Conservation (phyloP, 1,284 basidiomycete species). For the Heterobasidion parviporum region DNA sequence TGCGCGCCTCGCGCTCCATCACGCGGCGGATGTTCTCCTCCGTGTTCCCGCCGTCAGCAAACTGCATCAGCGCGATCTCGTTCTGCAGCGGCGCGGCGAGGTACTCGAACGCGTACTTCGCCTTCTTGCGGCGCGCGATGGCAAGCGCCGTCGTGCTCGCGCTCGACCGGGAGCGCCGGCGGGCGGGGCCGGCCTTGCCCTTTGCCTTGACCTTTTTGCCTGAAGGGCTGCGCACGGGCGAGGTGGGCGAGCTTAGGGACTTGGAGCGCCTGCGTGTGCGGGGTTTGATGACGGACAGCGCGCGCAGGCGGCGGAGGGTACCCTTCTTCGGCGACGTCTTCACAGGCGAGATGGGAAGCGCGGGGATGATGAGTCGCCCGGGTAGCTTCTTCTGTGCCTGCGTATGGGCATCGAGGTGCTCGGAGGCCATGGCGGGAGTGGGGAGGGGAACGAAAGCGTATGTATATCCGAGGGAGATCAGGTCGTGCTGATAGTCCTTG, state of each 20-base stretch:
- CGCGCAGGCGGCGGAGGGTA: constrained; percentile 18
- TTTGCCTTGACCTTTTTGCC: neutral
- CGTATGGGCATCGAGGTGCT: constrained; percentile 17
- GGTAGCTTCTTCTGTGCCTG: constrained; percentile 18
- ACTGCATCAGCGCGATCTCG: constrained; percentile 60
- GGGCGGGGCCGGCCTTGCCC: neutral
- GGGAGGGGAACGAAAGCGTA: constrained; percentile 56
- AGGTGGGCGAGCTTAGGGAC: neutral
- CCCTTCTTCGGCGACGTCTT: constrained; percentile 1
- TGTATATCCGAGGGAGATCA: constrained; percentile 54
- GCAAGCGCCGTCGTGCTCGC: constrained; percentile 16
- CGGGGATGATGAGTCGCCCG: neutral
- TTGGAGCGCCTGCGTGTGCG: constrained; percentile 3
- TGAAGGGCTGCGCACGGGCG: neutral
- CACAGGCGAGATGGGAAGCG: neutral
- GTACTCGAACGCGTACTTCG: constrained; percentile 24
- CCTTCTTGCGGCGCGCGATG: constrained; percentile 37
- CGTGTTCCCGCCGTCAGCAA: constrained; percentile 49
- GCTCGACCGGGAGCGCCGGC: neutral
- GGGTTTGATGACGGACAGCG: neutral
- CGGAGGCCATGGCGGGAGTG: constrained; percentile 37
- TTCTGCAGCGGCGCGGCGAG: constrained; percentile 45
- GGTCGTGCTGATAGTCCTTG: constrained; percentile 40
- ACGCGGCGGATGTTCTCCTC: constrained; percentile 49
- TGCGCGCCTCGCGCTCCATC: constrained; percentile 26